Base-by-base conservation (phyloP, 2,329 filamentous ascomycete genomes). In the Tympanopsis confertula region DNA sequence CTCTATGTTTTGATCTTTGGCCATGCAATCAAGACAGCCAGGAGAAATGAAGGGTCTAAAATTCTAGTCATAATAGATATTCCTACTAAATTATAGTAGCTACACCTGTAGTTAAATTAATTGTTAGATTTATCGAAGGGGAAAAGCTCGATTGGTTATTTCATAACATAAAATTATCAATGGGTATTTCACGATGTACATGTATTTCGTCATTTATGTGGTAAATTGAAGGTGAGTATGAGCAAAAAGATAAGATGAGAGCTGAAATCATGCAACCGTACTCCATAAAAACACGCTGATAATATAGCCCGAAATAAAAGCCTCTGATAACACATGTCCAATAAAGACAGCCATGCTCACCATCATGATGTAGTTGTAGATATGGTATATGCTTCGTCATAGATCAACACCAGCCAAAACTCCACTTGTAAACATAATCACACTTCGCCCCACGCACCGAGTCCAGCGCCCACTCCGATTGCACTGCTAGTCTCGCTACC, bases 381-480 rank as follows among this genome's bases (percentile, higher is more conserved):
- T 10, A 28, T 28, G 10, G 24, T n/a, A 28, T 10, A 10, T 10
- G 24, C 24, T n/a, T 28, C n/a, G 24, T n/a, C 10, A 10, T 28
- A 28, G 24, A 28, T 28, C 24, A 28, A 10, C 24, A 28, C 24
- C 24, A n/a, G n/a, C 10, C 24, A n/a, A 28, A n/a, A n/a, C n/a
- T n/a, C n/a, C 10, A 28, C 24, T 28, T 10, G 10, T 28, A n/a
- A n/a, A 28, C 10, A 26, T 5, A 30, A 36, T 57, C 48, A 82
- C 19, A 82, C 73, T 59, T 89, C 85, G 7, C 83, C 84, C 85
- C 85, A 91, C 47, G 74, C 79, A 13, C 84, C 84, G 67, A 83
- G 75, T 5, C 7, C 30, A 17, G 72, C 74, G 1, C 78, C 80
- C 28, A 71, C 74, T 2, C 74, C 76, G 54, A 84, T 74, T 43